Evolutionary conservation across 2,329 filamentous ascomycete genomes (phyloP).

Genomic region (Nannizziopsis barbatae): DNA sequence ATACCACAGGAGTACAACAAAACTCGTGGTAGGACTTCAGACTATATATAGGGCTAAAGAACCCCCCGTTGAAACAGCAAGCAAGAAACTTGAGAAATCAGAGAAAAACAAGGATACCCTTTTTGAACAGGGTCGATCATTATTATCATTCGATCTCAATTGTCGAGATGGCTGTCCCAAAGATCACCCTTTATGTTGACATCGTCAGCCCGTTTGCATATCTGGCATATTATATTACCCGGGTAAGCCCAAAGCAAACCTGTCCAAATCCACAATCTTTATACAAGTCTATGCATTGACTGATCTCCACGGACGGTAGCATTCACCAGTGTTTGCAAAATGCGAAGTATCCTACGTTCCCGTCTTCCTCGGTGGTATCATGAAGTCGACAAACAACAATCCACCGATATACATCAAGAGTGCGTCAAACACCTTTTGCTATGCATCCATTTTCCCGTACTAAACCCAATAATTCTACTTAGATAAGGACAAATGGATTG

Average conservation of each 20-base stretch:
- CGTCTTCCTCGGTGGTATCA: slow-evolving; percentile 49
- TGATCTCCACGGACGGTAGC: slow-evolving; percentile 28
- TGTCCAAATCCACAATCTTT: background rate
- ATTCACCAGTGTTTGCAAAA: slow-evolving; percentile 45
- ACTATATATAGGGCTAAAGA: too few species aligned
- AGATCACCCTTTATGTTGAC: slow-evolving; percentile 49
- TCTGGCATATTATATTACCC: slow-evolving; percentile 46
- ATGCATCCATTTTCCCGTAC: background rate
- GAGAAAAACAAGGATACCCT: background rate
- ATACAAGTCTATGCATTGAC: background rate
- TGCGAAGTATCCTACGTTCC: slow-evolving; percentile 48
- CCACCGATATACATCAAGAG: slow-evolving; percentile 48
- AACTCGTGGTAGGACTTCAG: too few species aligned
- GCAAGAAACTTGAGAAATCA: too few species aligned
- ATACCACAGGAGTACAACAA: too few species aligned
- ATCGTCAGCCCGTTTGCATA: slow-evolving; percentile 51
- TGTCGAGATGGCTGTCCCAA: slow-evolving; percentile 36
- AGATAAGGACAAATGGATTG: slow-evolving; percentile 52
- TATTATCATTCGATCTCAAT: background rate
- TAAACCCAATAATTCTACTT: background rate
- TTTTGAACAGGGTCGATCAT: background rate
- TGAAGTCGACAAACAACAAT: slow-evolving; percentile 45
- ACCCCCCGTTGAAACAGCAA: background rate
- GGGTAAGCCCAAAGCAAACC: slow-evolving; percentile 31
- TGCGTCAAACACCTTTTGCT: slow-evolving; percentile 21